phyloP scores from a whole-genome alignment of 768 basidiomycete species.

The button mushroom (Agaricus bisporus) region DNA sequence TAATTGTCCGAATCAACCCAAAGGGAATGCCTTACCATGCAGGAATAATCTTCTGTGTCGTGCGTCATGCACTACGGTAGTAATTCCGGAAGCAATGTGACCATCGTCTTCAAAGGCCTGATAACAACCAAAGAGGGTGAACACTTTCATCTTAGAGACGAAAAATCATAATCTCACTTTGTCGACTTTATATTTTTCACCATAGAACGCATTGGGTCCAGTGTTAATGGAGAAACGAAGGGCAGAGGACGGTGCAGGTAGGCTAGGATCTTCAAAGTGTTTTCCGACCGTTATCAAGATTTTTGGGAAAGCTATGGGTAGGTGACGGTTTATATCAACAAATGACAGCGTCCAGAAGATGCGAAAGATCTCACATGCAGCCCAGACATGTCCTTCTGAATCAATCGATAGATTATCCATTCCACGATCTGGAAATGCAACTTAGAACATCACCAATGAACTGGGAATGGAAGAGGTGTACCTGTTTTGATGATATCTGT shows the following conservation, averaged over 20 bases:
- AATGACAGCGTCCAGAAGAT: not conserved
- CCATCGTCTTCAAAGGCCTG: slow-evolving; percentile 71
- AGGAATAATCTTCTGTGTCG: slow-evolving; percentile 46
- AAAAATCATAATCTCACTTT: slow-evolving; percentile 32
- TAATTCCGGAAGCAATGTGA: slow-evolving; percentile 45
- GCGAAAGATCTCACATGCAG: slow-evolving; percentile 37
- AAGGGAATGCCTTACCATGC: slow-evolving; percentile 38
- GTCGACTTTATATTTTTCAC: slow-evolving; percentile 52
- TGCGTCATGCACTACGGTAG: slow-evolving; percentile 51
- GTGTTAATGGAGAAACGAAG: slow-evolving; percentile 49
- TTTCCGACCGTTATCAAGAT: slow-evolving; percentile 24
- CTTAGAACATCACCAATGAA: not conserved
- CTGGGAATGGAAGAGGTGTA: slow-evolving; percentile 16
- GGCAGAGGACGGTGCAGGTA: slow-evolving; percentile 40
- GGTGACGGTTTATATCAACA: not conserved
- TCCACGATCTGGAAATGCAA: slow-evolving; percentile 30
- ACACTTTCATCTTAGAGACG: not conserved
- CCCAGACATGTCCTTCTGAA: slow-evolving; percentile 54
- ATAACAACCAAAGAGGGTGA: slow-evolving; percentile 5
- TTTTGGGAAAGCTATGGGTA: slow-evolving; percentile 36
- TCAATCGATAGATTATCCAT: slow-evolving; percentile 64
- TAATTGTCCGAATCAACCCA: not conserved
- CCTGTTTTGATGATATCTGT: slow-evolving; percentile 50
- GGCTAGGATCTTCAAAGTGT: slow-evolving; percentile 37
- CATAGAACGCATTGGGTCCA: slow-evolving; percentile 45